Conservation (phyloP, 352 stramenopile genomes). For the Bremia lactucae region DNA sequence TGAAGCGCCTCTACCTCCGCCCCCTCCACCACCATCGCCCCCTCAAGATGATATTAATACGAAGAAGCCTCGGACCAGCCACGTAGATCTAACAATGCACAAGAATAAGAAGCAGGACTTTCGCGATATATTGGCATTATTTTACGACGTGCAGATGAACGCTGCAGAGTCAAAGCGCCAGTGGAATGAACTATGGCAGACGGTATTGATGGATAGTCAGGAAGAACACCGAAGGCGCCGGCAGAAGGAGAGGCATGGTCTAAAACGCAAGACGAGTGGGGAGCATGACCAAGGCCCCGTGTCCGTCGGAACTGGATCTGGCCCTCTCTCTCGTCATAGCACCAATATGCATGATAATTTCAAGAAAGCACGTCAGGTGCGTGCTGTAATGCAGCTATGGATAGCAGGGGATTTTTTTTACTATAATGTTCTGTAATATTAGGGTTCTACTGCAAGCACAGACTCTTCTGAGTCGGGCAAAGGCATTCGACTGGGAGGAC, state of each 20-base stretch:
- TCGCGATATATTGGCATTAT: slow-evolving; percentile 53
- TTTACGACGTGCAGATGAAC: slow-evolving; percentile 30
- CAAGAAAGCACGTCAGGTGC: slow-evolving; percentile 55
- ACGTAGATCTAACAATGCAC: slow-evolving; percentile 4
- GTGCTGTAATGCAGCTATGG: not conserved
- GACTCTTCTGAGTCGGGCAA: slow-evolving; percentile 54
- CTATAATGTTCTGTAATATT: not conserved
- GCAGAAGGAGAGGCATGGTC: slow-evolving; percentile 24
- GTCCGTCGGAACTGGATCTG: not conserved
- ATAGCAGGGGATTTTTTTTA: slow-evolving; percentile 1
- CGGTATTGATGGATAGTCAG: slow-evolving; percentile 44
- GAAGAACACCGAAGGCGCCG: slow-evolving; percentile 44
- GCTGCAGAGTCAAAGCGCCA: slow-evolving; percentile 4
- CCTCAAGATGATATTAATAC: slow-evolving; percentile 20
- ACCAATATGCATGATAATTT: slow-evolving; percentile 22
- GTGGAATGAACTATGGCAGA: slow-evolving; percentile 39
- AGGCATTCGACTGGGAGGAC: slow-evolving; percentile 28
- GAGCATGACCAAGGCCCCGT: slow-evolving; percentile 15
- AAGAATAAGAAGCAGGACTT: slow-evolving; percentile 46
- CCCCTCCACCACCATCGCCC: slow-evolving; percentile 26
- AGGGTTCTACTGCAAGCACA: slow-evolving; percentile 22
- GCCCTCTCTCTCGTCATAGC: slow-evolving; percentile 7
- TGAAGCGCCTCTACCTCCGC: slow-evolving; percentile 24
- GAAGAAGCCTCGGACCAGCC: slow-evolving; percentile 7
- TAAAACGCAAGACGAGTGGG: slow-evolving; percentile 30